Evolutionary conservation across 73 alveolate species (phyloP), one percentile per base, ranked within the genome.

Genomic region (Paramecium sexaurelia): DNA sequence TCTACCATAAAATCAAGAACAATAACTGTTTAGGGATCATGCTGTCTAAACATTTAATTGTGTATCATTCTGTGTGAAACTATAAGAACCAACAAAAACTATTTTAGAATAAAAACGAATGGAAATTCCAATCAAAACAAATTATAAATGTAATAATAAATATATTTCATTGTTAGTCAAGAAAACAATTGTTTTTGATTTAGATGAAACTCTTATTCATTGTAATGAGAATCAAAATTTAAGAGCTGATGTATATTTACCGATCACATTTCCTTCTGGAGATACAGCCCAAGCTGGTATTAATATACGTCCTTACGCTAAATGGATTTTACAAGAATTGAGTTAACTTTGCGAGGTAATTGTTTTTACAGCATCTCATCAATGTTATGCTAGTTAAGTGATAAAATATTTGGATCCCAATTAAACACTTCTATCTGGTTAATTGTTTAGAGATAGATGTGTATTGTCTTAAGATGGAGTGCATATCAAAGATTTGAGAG

Each of bases 181-280:
- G 68, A 95, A 95, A 56, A 83, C 95, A 1, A 71, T 93, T 10
- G 92, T 95, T 3, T 97, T 97, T 91, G 99, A 97, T 93, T 84
- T 97, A 91, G 99, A 97, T 91, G 99, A 97, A 90, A 97, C 99
- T 47, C 93, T 97, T 20, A 93, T 97, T 17, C 99, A 97, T 90
- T 97, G 99, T 39, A 95, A 92, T 92, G 97, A 97, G 39, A 96
- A 92, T 92, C 85, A 90, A 61, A 84, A 61, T 86, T 87, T 75
- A 6, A 51, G 40, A 5, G 94, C 95, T 0, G 97, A 97, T 66
- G 91, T 94, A 41, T 78, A 93, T 17, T 75, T 97, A 32, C 93
- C 94, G 29, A 95, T 97, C 0, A 95, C 83, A 92, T 86, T 94
- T 22, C 98, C 98, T 0, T 93, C 95, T 36, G 97, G 97, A 39